phyloP scores from a whole-genome alignment of 495 filamentous ascomycete species.

The Penicillium soppii region DNA sequence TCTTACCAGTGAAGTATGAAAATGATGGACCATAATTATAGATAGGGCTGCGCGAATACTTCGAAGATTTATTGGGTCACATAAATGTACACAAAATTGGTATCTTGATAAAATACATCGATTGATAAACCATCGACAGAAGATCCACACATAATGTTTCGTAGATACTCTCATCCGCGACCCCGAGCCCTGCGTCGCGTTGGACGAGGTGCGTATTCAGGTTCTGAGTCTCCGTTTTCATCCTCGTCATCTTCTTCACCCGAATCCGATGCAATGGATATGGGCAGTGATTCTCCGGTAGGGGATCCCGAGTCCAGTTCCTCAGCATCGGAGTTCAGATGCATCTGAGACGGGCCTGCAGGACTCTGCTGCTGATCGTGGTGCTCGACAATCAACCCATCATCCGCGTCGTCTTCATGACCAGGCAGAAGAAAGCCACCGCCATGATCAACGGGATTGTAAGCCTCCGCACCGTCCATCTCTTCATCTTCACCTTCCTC shows the following conservation, averaged over 20 bases:
- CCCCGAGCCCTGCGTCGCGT: constrained; percentile 28
- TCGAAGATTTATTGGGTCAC: no score
- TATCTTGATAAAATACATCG: no score
- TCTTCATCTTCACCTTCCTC: constrained; percentile 10
- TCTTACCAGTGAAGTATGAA: no score
- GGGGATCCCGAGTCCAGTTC: not conserved
- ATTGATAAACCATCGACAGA: no score
- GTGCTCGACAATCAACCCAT: constrained; percentile 32
- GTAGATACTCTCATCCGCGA: not conserved
- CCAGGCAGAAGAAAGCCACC: constrained; percentile 37
- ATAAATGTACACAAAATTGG: no score
- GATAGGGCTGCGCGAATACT: no score
- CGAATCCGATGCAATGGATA: not conserved
- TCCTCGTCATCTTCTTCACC: constrained; percentile 8
- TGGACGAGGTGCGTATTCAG: constrained; percentile 18
- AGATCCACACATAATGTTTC: no score
- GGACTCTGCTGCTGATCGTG: constrained; percentile 8
- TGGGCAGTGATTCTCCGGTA: not conserved
- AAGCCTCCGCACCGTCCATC: constrained; percentile 8
- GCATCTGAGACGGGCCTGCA: not conserved
- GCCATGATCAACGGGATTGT: constrained; percentile 29
- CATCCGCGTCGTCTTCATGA: constrained; percentile 25
- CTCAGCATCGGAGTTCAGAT: not conserved
- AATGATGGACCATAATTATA: no score
- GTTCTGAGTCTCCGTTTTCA: constrained; percentile 1